Base-by-base conservation (phyloP, 192 early-diverging fungal species). In the Lunasporangiospora selenospora region DNA sequence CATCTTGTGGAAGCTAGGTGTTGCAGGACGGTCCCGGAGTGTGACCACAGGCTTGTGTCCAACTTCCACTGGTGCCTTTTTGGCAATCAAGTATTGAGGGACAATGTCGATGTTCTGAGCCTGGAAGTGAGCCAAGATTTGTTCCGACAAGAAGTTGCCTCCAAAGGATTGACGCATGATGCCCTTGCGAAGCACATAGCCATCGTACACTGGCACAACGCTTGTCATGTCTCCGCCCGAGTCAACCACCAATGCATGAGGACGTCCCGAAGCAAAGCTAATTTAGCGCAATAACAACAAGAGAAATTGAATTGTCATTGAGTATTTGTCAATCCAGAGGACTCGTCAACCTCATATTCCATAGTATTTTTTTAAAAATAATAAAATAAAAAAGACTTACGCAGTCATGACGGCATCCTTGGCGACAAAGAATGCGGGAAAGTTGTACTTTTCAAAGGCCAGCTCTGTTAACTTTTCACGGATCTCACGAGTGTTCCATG, bases 151-250 rank as follows among this genome's bases (percentile, higher is more conserved):
- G 13, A 90, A 80, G 71, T 97, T 89, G 42, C 97, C 98, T 45
- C 85, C 96, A 51, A 95, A 55, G 16, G 83, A 71, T 59, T 92
- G 87, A 39, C 85, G 80, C 42, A 93, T 77, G 32, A 86, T 85
- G 18, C 83, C 92, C 79, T 98, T 97, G 65, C 94, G 95, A 38
- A 99, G 75, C 16, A 95, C 93, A 69, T 89, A 98, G 31, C 98
- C 98, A 65, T 99, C 98, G 64, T 90, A 92, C 13, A 99, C 98
- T n/a, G 98, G 95, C 4, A 94, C 90, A 7, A 89, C 95, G 58
- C 93, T 97, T 1, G 94, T 93, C 46, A 81, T 87, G 33, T 88
- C 81, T 63, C 89, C 94, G 13, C 98, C 98, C 30, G 92, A 95
- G 67, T 98, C 95, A 44, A 99, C 64, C 29, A 99, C 93, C 21